Base-by-base conservation (phyloP, 345 rosid genomes). In the Citrus maxima region DNA sequence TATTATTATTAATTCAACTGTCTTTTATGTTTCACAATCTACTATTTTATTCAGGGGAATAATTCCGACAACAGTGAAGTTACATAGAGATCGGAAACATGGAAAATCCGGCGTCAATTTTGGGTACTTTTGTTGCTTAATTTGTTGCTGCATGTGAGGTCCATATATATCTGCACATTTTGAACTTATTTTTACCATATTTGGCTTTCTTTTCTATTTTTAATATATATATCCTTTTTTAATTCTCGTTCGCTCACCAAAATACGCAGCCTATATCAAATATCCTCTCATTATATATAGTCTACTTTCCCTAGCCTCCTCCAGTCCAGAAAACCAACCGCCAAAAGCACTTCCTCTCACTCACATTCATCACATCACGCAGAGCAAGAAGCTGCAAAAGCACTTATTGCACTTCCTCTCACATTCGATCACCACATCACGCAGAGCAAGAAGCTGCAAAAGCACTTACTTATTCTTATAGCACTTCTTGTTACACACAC, bases 81-180 rank as follows among this genome's bases (percentile, higher is more conserved):
- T 37, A 0, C 69, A 40, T 61, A 67, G 59, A 67, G 75, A 73
- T 60, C 60, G 85, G 79, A 74, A 78, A 84, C n/a, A 75, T 72
- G 70, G 66, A 84, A 30, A 74, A 72, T 78, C 76, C 73, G 89
- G 89, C 82, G 83, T 46, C 83, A 76, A 84, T 80, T 78, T 73
- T 72, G 87, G 87, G 82, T 46, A 13, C 51, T 46, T 42, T 42
- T 42, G 51, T 42, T 40, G 49, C 49, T 40, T 40, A 46, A 61
- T 28, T 81, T 70, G 68, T 35, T 70, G 60, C 55, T 75, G 78
- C 83, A 79, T 78, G 80, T 80, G 84, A 82, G 56, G 32, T 12
- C 80, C 78, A 65, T 63, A 56, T 70, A 65, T 63, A 56, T 70
- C 3, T 79, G 37, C 24, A 28, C 10, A 38, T 46, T 63, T 64